Evolutionary conservation across 768 basidiomycete species (phyloP), one percentile per base, ranked within the genome.

Genomic region (Pulveroboletus sp.): DNA sequence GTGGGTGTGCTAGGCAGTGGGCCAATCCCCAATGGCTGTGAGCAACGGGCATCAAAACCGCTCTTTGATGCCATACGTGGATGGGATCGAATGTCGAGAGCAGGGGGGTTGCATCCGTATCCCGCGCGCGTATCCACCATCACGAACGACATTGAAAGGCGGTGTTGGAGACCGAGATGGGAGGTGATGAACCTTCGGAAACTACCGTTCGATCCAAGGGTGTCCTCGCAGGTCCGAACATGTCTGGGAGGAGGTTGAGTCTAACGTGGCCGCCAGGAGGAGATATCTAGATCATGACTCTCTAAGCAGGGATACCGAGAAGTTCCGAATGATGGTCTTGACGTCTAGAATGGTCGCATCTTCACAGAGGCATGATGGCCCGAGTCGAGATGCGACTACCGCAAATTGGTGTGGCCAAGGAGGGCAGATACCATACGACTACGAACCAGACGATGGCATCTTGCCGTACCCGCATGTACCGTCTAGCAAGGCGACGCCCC

Each of bases 251-350:
- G 14, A 18, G 17, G 11, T 3, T 5, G 15, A 18, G 11, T n/a
- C 30, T 1, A 52, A 52, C 36, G 51, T 52, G 35, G 50, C 21
- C 41, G 51, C 50, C 51, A 52, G 49, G 8, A 43, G 33, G 50
- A 9, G 27, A 5, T 15, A 38, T 27, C 17, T 8, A 28, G 42
- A 52, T 10, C 6, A 38, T 24, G 33, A 49, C 28, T 17, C 27
- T 21, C 18, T 37, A 37, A 24, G 18, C 7, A 44, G 33, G 18
- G 43, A 18, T 46, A 21, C 21, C 43, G 26, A 5, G 26, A 28
- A 17, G 33, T n/a, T 4, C 7, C 8, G 33, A 10, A 10, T 32
- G 31, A 10, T 32, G 9, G 31, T 33, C 10, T 8, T 4, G 3
- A 11, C 21, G 21, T 21, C 21, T 4, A 21, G 2, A 4, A 4